Evolutionary conservation across 202 grass and related monocot species (phyloP).

Genomic region (Carex sylvatica): DNA sequence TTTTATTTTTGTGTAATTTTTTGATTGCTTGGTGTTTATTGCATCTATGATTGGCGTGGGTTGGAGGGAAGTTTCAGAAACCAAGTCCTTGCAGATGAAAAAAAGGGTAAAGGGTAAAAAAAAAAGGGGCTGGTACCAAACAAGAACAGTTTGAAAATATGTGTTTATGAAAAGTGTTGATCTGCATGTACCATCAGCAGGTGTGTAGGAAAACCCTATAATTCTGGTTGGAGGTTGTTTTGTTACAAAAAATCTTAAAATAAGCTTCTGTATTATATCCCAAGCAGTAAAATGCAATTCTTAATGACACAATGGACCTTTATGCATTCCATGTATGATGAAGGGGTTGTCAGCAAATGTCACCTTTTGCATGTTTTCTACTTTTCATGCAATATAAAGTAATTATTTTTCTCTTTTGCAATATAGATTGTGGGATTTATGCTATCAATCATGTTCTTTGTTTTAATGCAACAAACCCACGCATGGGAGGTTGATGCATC

Average conservation of each 20-base stretch:
- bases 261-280: neutral
- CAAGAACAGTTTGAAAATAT: neutral
- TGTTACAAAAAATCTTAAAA: neutral
- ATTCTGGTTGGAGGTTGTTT: neutral
- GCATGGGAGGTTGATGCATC: constrained; percentile 86
- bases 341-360: neutral
- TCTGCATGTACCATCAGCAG: neutral
- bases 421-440: constrained; percentile 93
- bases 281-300: neutral
- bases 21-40: neutral
- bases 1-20: neutral
- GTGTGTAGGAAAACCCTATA: neutral
- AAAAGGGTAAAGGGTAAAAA: neutral
- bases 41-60: neutral
- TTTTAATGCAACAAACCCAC: constrained; percentile 71
- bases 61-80: neutral
- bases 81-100: neutral
- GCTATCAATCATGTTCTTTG: constrained; percentile 75
- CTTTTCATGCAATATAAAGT: neutral
- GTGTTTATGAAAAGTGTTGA: no score
- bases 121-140: neutral
- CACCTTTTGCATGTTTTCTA: neutral
- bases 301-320: neutral
- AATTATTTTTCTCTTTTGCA: constrained; percentile 11
- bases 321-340: neutral